These are phyloP conservation scores for Nakazawaea ishiwadae DNA, from an alignment of 805 yeast genomes.

Conservation along the genomic window DNA sequence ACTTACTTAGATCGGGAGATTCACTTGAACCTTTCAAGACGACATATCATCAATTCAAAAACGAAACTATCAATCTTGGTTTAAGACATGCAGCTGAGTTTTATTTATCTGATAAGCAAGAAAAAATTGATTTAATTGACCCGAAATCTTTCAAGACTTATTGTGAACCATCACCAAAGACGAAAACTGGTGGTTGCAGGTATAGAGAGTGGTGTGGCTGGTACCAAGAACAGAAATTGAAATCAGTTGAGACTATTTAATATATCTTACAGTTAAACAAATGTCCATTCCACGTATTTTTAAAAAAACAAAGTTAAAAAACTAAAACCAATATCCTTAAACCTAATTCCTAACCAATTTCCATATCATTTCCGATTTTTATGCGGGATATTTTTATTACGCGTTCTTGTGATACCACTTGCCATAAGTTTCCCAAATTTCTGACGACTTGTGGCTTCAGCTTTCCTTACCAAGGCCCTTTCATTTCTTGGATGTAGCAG, in stretches of 20 bases:
- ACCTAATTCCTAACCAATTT: not conserved
- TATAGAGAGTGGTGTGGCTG: constrained; percentile 11
- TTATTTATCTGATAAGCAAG: not conserved
- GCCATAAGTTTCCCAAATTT: constrained; percentile 20
- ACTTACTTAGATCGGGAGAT: constrained; percentile 25
- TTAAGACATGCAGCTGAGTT: constrained; percentile 17
- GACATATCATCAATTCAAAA: constrained; percentile 33
- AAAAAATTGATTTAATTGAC: constrained; percentile 4
- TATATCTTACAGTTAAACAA: no score
- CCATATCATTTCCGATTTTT: no score
- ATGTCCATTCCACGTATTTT: not conserved
- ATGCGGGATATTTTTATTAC: no score
- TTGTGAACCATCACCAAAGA: constrained; percentile 5
- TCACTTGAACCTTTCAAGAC: constrained; percentile 32
- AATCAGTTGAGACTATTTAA: no score
- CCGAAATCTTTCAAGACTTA: constrained; percentile 8
- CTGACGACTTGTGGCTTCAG: constrained; percentile 11
- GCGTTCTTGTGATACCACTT: constrained; percentile 19
- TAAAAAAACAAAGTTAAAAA: not conserved
- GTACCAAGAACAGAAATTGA: constrained; percentile 10
- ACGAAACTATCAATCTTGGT: constrained; percentile 22
- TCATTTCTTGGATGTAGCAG: constrained; percentile 10
- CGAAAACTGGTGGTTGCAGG: constrained; percentile 9
- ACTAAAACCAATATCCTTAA: not conserved
- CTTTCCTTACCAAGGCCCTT: not conserved